A percentile compares a stretch with the other conserved stretches of the same genome.
Conservation (phyloP, 495 filamentous ascomycete genomes). For the Penicillium bovifimosum region DNA sequence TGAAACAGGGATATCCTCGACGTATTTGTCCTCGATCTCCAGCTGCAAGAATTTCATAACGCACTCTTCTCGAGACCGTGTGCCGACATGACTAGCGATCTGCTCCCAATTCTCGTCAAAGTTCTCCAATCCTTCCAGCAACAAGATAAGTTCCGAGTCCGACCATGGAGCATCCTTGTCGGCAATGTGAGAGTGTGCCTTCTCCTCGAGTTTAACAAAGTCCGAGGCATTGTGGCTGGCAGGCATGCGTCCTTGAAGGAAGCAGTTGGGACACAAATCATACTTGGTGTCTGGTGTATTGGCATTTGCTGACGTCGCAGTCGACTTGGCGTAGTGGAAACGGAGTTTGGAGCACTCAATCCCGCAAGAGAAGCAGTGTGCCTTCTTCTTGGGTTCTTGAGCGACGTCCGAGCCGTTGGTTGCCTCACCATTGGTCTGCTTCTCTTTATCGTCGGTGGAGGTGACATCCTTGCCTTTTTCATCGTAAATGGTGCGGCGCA, state of each 20-base stretch:
- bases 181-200: constrained; percentile 62
- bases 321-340: constrained; percentile 72
- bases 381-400: constrained; percentile 60
- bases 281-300: constrained; percentile 60
- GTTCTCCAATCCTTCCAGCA: constrained; percentile 84
- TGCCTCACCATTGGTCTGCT: constrained; percentile 71
- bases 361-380: constrained; percentile 84
- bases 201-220: constrained; percentile 84
- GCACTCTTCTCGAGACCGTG: constrained; percentile 91
- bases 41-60: constrained; percentile 91
- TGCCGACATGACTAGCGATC: constrained; percentile 85
- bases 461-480: constrained; percentile 78
- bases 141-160: constrained; percentile 75
- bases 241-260: constrained; percentile 73
- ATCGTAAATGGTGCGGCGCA: constrained; percentile 94
- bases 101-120: constrained; percentile 94
- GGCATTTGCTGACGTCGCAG: constrained; percentile 51
- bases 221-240: constrained; percentile 62
- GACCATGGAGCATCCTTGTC: constrained; percentile 85
- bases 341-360: constrained; percentile 89
- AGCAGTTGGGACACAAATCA: constrained; percentile 87
- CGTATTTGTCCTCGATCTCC: constrained; percentile 84
- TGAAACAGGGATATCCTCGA: constrained; percentile 66
- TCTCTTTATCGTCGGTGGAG: constrained; percentile 52
- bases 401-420: constrained; percentile 55